A percentile compares a stretch with the other conserved stretches of the same genome.
phyloP scores from a whole-genome alignment of 352 stramenopile species.

The Globisporangium mamillatum region DNA sequence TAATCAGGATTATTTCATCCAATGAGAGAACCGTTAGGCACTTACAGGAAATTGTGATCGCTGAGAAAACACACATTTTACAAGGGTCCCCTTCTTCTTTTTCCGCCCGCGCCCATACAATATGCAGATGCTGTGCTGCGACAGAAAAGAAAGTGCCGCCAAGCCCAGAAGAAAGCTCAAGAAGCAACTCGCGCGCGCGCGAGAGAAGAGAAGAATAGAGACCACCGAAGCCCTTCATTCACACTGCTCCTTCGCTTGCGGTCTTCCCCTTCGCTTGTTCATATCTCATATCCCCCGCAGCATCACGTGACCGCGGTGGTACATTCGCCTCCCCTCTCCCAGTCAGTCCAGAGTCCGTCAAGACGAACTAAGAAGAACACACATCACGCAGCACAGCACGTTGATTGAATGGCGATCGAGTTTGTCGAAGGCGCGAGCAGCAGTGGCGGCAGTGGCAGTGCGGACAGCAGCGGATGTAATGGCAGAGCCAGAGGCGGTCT shows the following conservation, averaged over 20 bases:
- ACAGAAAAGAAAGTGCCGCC: background rate
- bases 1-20: background rate
- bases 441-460: constrained; percentile 4
- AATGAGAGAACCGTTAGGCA: background rate
- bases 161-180: background rate
- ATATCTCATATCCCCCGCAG: background rate
- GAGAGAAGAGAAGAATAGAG: too few species aligned
- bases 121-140: background rate
- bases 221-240: too few species aligned
- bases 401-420: constrained; percentile 18
- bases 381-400: background rate
- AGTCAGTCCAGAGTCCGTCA: too few species aligned
- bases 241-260: too few species aligned
- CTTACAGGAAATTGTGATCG: background rate
- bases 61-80: background rate
- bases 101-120: background rate
- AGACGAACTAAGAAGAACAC: background rate
- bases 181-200: too few species aligned
- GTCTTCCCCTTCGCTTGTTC: too few species aligned
- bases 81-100: background rate
- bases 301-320: background rate
- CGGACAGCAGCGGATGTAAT: background rate
- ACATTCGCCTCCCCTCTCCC: background rate
- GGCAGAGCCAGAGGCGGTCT: too few species aligned
- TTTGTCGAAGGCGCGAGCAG: constrained; percentile 15